Evolutionary conservation across 495 filamentous ascomycete species (phyloP).

Genomic region (Entonaema liquescens): DNA sequence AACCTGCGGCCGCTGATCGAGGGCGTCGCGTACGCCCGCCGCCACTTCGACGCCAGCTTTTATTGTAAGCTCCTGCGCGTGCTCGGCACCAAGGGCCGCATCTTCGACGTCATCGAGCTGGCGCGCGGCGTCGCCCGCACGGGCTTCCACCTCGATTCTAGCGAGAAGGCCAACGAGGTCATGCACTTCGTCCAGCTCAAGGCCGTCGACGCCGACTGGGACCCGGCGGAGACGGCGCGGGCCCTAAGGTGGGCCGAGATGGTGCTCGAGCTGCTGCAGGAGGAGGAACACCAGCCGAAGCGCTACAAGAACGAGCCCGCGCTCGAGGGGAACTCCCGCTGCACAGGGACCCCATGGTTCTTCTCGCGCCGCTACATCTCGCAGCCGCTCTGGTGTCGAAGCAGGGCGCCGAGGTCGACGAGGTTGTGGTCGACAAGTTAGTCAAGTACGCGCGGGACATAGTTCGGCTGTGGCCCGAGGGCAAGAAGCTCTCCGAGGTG

Average conservation of each 20-base stretch:
- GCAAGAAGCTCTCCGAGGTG: conserved; percentile 43
- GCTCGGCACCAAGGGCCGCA: conserved; percentile 49
- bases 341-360: conserved; percentile 50
- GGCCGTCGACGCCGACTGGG: conserved; percentile 56
- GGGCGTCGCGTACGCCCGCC: conserved; percentile 60
- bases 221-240: conserved; percentile 44
- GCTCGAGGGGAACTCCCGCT: conserved; percentile 36
- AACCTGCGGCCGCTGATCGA: conserved; percentile 67
- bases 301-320: background rate
- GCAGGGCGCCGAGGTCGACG: background rate
- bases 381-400: conserved; percentile 45
- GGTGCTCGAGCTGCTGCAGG: conserved; percentile 62
- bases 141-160: conserved; percentile 57
- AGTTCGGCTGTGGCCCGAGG: conserved; percentile 49
- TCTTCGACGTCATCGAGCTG: conserved; percentile 63
- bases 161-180: conserved; percentile 54
- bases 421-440: conserved; percentile 34
- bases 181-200: conserved; percentile 60
- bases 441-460: conserved; percentile 48
- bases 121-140: conserved; percentile 58
- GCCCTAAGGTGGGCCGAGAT: conserved; percentile 58
- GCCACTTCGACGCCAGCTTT: conserved; percentile 41
- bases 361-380: conserved; percentile 51
- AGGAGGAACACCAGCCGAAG: conserved; percentile 49
- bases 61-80: conserved; percentile 55